These are phyloP conservation scores for Clarireedia monteithiana DNA, from an alignment of 2,329 filamentous ascomycete species.

Conservation along the genomic window DNA sequence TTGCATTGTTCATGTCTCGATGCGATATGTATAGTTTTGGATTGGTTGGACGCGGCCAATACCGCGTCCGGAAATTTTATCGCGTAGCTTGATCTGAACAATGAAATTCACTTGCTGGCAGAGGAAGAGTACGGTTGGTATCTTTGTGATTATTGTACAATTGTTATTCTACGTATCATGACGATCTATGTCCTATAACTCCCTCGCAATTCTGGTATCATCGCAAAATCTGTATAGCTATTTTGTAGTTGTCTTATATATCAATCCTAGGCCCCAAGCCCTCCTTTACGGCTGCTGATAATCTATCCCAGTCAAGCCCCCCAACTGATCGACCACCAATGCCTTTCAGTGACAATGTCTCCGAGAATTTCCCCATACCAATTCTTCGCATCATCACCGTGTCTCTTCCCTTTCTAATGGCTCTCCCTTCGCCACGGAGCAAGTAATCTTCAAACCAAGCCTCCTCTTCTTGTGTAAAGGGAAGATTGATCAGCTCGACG, in stretches of 20 bases:
- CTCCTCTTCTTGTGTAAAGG: slow-evolving; percentile 65
- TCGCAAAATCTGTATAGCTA: slow-evolving; percentile 1
- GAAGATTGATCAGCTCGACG: slow-evolving; percentile 64
- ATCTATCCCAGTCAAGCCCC: slow-evolving; percentile 25
- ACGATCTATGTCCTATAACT: not conserved
- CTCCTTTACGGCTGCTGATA: slow-evolving; percentile 23
- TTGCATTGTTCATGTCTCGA: not conserved
- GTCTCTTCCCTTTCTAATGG: slow-evolving; percentile 59
- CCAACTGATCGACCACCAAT: slow-evolving; percentile 17
- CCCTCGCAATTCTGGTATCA: slow-evolving; percentile 12
- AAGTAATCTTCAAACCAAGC: slow-evolving; percentile 66
- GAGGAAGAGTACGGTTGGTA: not conserved
- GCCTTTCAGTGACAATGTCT: slow-evolving; percentile 38
- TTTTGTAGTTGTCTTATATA: not conserved
- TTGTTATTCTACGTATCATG: not conserved
- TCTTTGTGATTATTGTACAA: not conserved
- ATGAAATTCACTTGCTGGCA: not conserved
- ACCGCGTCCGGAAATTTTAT: not conserved
- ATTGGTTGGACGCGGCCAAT: no score
- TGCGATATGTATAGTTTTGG: no score
- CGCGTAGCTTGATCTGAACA: not conserved
- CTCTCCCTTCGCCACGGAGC: slow-evolving; percentile 54
- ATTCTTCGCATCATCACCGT: slow-evolving; percentile 68
- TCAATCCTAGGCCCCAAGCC: slow-evolving; percentile 25
- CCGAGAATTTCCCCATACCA: slow-evolving; percentile 52